These are phyloP conservation scores for Umbelopsis ramanniana DNA, from an alignment of 192 early-diverging fungal genomes.

Conservation along the genomic window DNA sequence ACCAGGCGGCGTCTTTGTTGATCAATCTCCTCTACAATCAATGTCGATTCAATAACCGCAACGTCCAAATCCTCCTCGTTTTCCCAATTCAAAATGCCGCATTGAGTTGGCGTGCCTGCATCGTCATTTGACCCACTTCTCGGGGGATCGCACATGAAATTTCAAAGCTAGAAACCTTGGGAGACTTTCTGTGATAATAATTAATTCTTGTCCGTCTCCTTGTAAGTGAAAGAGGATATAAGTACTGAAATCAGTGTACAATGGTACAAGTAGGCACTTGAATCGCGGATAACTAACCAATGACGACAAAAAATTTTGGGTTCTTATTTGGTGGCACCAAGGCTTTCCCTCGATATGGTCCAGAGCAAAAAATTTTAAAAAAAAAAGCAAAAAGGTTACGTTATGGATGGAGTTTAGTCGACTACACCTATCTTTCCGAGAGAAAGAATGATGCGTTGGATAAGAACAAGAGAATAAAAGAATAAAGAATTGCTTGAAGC, in stretches of 20 bases:
- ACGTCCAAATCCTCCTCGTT: constrained; percentile 28
- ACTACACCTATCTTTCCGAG: too few species aligned
- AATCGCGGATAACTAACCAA: constrained; percentile 4
- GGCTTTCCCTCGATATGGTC: too few species aligned
- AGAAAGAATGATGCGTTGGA: too few species aligned
- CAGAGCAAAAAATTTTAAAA: too few species aligned
- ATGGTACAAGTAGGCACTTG: background rate
- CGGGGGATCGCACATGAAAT: constrained; percentile 11
- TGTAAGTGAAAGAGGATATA: background rate
- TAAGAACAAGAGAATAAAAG: too few species aligned
- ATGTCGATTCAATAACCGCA: constrained; percentile 36
- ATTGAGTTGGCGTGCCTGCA: background rate
- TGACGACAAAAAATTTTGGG: constrained; percentile 3
- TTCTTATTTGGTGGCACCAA: background rate
- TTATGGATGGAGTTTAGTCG: too few species aligned
- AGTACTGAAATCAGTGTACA: background rate
- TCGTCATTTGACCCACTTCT: constrained; percentile 21
- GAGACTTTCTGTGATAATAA: background rate
- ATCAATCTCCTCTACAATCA: constrained; percentile 19
- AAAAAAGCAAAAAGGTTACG: too few species aligned
- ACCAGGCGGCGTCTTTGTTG: constrained; percentile 19
- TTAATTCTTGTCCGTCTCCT: background rate
- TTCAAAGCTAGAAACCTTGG: background rate
- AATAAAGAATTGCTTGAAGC: too few species aligned
- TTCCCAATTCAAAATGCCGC: constrained; percentile 23